These are phyloP conservation scores for Coleophoma eucalyptorum DNA, from an alignment of 2,329 filamentous ascomycete species.

Conservation along the genomic window DNA sequence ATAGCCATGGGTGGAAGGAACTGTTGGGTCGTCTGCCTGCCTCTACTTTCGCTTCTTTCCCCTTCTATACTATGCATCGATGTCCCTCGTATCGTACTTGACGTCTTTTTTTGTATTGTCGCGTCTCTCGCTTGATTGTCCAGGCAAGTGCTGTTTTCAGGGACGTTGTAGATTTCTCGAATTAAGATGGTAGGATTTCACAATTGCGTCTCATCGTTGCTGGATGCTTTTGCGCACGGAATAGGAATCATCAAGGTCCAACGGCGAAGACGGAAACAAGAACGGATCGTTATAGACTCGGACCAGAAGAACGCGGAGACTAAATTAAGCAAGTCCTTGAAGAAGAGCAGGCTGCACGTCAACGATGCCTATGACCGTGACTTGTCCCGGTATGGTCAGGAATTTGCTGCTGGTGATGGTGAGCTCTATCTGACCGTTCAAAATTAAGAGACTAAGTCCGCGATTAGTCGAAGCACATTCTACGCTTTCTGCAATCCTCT, in stretches of 20 bases:
- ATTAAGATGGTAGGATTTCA: constrained; percentile 37
- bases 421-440: constrained; percentile 15
- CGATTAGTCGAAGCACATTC: constrained; percentile 21
- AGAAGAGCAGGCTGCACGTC: constrained; percentile 28
- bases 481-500: constrained; percentile 31
- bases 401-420: constrained; percentile 46
- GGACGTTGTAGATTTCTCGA: constrained; percentile 1
- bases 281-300: constrained; percentile 21
- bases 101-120: neutral
- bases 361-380: constrained; percentile 37
- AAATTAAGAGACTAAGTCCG: neutral
- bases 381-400: constrained; percentile 35
- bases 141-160: constrained; percentile 3
- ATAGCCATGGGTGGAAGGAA: too few species aligned
- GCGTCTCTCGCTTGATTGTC: neutral
- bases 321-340: constrained; percentile 31
- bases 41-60: neutral
- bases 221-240: constrained; percentile 39
- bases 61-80: neutral
- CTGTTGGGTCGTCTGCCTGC: neutral
- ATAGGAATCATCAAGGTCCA: constrained; percentile 34
- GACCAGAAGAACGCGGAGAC: constrained; percentile 33
- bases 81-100: neutral
- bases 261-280: constrained; percentile 18
- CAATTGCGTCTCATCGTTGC: constrained; percentile 37